phyloP scores from a whole-genome alignment of 768 basidiomycete genomes.

The Kwoniella sp. region DNA sequence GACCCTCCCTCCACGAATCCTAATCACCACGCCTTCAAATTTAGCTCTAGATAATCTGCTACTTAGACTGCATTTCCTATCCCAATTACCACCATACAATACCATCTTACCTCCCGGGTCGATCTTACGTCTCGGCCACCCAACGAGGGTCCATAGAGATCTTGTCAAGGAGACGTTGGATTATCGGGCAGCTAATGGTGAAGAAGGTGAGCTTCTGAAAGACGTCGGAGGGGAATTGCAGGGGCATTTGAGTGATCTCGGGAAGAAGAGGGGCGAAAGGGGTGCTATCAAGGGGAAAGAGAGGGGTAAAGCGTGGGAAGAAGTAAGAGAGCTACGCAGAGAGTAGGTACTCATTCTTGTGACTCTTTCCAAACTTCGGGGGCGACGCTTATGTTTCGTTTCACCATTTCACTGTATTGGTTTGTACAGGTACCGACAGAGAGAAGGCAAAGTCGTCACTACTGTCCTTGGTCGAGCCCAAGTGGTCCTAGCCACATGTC shows the following conservation, averaged over 20 bases:
- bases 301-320: slow-evolving; percentile 58
- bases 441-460: slow-evolving; percentile 80
- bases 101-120: slow-evolving; percentile 52
- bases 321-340: slow-evolving; percentile 66
- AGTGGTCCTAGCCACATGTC: slow-evolving; percentile 90
- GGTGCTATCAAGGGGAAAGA: slow-evolving; percentile 65
- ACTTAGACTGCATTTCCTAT: slow-evolving; percentile 64
- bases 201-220: slow-evolving; percentile 74
- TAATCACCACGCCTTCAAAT: slow-evolving; percentile 58
- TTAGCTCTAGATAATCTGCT: slow-evolving; percentile 88
- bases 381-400: too few relatives aligned
- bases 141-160: slow-evolving; percentile 79
- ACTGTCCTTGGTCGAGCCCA: slow-evolving; percentile 78
- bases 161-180: slow-evolving; percentile 58
- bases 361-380: too few relatives aligned
- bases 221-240: slow-evolving; percentile 89
- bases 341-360: too few relatives aligned
- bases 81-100: slow-evolving; percentile 29
- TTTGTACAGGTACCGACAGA: slow-evolving; percentile 73
- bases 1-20: slow-evolving; percentile 33
- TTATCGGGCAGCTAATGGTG: slow-evolving; percentile 53
- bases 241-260: slow-evolving; percentile 65
- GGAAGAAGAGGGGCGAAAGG: slow-evolving; percentile 63
- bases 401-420: too few relatives aligned
- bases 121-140: slow-evolving; percentile 90